Base-by-base conservation (phyloP, 176 grass and related monocot genomes). In the Cenchrus americanus region DNA sequence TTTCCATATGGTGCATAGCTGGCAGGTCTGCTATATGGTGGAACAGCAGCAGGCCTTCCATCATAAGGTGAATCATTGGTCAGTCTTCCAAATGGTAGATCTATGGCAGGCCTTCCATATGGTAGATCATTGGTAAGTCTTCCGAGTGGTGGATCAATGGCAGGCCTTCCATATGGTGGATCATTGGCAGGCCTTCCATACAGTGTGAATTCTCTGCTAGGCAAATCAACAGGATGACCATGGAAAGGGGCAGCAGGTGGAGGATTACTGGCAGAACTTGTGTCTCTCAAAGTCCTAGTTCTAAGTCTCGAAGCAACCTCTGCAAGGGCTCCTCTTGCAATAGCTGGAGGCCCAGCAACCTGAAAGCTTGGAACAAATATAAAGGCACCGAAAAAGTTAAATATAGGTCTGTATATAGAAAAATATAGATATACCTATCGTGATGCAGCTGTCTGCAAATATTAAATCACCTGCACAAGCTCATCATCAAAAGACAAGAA, bases 221-320 rank as follows among this genome's bases (percentile, higher is more conserved):
- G 87, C 66, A 92, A 71, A 84, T 82, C 82, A 61, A 71, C 58
- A 73, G 86, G 86, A 58, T 71, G 82, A 74, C 53, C 87, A 84
- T 78, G 82, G 51, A 94, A 94, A 84, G 79, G 80, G 68, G 82
- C 53, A 67, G 81, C 41, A 71, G 66, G 77, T 80, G 78, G 64
- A 62, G 59, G 87, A 80, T 89, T 89, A 69, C 59, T 66, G 87
- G 62, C 77, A 85, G 62, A 47, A 83, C 34, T 84, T 66, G 85
- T 80, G 60, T 80, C 62, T 84, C 93, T 71, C 64, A 94, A 80
- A 83, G 87, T 92, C 37, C 93, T 92, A 47, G 79, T 85, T 88
- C 90, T 94, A 88, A 94, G 93, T 80, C 93, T 92, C 8, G 85
- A 92, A 80, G 90, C 82, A 85, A 92, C 92, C 90, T 94, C 93